phyloP scores from a whole-genome alignment of 2,329 filamentous ascomycete species.

The Emydomyces testavorans region DNA sequence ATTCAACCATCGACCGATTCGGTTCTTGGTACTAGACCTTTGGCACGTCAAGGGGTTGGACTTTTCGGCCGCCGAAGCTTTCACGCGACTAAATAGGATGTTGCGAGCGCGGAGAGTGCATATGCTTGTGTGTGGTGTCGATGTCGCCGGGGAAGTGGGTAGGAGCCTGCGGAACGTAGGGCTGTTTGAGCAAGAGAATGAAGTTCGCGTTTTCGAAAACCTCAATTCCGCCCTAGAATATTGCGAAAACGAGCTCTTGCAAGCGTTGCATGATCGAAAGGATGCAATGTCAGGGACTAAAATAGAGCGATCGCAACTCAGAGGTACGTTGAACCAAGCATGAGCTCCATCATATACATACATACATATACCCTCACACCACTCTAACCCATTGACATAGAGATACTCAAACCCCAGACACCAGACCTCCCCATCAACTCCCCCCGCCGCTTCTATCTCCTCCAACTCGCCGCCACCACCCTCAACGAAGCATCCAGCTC shows the following conservation, averaged over 20 bases:
- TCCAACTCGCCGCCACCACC: slow-evolving; percentile 64
- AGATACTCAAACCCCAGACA: slow-evolving; percentile 8
- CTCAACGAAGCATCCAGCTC: slow-evolving; percentile 48
- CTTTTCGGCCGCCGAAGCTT: slow-evolving; percentile 91
- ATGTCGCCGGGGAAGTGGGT: slow-evolving; percentile 63
- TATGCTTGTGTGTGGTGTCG: slow-evolving; percentile 72
- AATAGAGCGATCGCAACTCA: background rate
- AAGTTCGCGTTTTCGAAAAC: slow-evolving; percentile 71
- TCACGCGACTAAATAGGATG: slow-evolving; percentile 80
- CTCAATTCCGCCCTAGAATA: slow-evolving; percentile 88
- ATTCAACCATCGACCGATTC: slow-evolving; percentile 67
- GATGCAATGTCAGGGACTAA: slow-evolving; percentile 31
- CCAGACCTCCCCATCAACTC: slow-evolving; percentile 54
- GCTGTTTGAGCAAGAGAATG: slow-evolving; percentile 59
- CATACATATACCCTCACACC: background rate
- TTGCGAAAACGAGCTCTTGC: slow-evolving; percentile 88
- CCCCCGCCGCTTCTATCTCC: slow-evolving; percentile 65
- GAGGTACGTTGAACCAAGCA: too few relatives aligned
- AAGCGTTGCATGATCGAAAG: slow-evolving; percentile 61
- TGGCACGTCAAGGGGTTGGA: slow-evolving; percentile 84
- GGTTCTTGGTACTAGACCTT: slow-evolving; percentile 81
- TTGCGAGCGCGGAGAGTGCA: slow-evolving; percentile 65
- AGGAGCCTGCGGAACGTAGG: slow-evolving; percentile 73
- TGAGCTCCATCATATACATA: background rate
- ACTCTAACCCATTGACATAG: background rate